Conservation (phyloP, 768 basidiomycete species). For the Kwoniella europaea region DNA sequence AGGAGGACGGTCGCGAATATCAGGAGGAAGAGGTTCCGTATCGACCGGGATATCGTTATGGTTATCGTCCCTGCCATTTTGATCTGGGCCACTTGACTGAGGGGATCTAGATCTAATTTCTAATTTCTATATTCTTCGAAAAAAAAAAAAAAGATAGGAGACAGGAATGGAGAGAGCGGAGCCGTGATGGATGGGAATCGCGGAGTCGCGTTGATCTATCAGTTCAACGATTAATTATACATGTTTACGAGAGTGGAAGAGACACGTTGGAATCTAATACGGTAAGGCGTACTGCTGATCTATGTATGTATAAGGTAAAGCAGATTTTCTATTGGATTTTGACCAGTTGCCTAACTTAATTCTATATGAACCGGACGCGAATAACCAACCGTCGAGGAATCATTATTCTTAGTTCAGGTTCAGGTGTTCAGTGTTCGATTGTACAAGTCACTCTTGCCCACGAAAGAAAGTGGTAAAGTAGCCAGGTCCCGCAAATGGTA, state of each 20-base stretch:
- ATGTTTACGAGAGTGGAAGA: too few relatives aligned
- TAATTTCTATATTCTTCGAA: too few relatives aligned
- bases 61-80: background rate
- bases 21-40: background rate
- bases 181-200: background rate
- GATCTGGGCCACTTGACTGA: background rate
- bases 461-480: too few relatives aligned
- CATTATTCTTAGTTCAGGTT: background rate
- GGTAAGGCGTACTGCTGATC: too few relatives aligned
- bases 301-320: too few relatives aligned
- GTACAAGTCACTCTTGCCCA: too few relatives aligned
- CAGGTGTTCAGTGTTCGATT: background rate
- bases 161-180: too few relatives aligned
- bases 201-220: background rate
- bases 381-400: background rate
- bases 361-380: background rate
- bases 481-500: background rate
- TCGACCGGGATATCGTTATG: background rate
- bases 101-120: background rate
- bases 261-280: too few relatives aligned
- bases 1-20: background rate
- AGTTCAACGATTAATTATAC: too few relatives aligned
- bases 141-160: too few relatives aligned
- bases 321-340: background rate
- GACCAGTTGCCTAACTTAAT: too few relatives aligned